A percentile compares a stretch with the other conserved stretches of the same genome.
These are phyloP conservation scores for Rutstroemia sp. DNA, from an alignment of 2,329 filamentous ascomycete genomes.

Conservation along the genomic window DNA sequence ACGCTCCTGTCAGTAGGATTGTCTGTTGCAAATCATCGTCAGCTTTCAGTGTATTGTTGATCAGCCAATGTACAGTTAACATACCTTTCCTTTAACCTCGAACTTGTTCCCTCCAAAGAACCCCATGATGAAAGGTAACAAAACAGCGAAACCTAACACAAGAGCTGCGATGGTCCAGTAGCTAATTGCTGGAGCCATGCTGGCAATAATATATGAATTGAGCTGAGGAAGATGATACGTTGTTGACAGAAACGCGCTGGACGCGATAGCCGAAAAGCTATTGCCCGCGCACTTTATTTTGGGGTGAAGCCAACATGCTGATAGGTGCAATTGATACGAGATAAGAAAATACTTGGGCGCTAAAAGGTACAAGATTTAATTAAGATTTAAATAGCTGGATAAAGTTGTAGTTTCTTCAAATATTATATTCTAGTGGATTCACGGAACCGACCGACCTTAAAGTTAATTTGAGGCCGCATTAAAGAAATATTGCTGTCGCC, in stretches of 20 bases:
- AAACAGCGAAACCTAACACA: background rate
- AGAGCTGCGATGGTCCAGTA: background rate
- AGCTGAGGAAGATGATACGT: background rate
- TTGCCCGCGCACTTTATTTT: too few species aligned
- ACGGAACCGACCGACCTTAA: too few species aligned
- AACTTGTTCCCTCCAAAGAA: conserved; percentile 69
- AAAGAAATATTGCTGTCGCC: background rate
- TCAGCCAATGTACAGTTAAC: conserved; percentile 15
- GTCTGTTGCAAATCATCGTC: conserved; percentile 48
- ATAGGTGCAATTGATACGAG: too few species aligned
- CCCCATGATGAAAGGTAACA: conserved; percentile 49
- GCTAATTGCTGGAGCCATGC: background rate
- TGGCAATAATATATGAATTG: background rate
- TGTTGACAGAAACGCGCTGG: too few species aligned
- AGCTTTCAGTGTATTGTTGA: background rate
- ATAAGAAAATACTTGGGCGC: too few species aligned
- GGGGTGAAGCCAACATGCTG: too few species aligned
- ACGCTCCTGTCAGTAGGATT: conserved; percentile 81
- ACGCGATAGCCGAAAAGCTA: too few species aligned
- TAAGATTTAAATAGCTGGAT: too few species aligned
- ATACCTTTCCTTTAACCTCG: conserved; percentile 75
- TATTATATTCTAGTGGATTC: too few species aligned
- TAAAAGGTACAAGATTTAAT: too few species aligned
- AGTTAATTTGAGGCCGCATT: background rate
- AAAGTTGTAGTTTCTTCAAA: too few species aligned